Base-by-base conservation (phyloP, 768 basidiomycete genomes). In the Leucosporidium creatinivorum region DNA sequence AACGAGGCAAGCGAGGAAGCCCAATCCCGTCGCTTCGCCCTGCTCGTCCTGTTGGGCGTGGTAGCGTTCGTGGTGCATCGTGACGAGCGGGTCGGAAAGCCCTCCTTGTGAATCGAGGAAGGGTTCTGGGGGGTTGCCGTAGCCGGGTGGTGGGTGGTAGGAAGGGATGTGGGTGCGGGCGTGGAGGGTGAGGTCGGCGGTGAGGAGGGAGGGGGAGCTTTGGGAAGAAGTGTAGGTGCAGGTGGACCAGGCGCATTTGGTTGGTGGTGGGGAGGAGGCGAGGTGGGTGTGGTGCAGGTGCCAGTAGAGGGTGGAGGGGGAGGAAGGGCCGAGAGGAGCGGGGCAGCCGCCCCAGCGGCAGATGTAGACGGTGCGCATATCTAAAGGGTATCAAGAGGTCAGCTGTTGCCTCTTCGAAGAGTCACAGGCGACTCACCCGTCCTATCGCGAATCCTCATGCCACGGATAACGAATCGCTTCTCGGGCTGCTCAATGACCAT, bases 391-490 rank as follows among this genome's bases (percentile, higher is more conserved):
- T 17, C 13, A 13, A 4, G 28, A 28, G 21, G 7, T 30, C 26
- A 26, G 50, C 50, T 36, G 3, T 33, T 21, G 10, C 15, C 4
- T 13, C 21, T 23, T 44, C 50, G 18, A 13, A 33, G 50, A 31
- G 2, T 13, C 4, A 64, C 0, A 6, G 0, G 5, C 44, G 55
- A 62, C 69, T 44, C 39, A 71, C 69, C 56, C 4, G 55, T 28
- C 17, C 65, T 54, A 19, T 66, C 86, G 63, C 84, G 81, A 62
- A 87, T 79, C 66, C 86, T 85, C 52, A 97, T 87, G 9, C 93
- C 93, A 48, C 87, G 87, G 58, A 99, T 91, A 49, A 99, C 83
- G 75, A 94, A 99, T 62, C 85, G 83, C 72, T 86, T 87, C 6
- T 57, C 54, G 15, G 57, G 19, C 1, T 57, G 62, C n/a, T 66